A percentile compares a stretch with the other conserved stretches of the same genome.
Conservation (phyloP, 305 asterid genomes). For the Fraxinus dipetala region DNA sequence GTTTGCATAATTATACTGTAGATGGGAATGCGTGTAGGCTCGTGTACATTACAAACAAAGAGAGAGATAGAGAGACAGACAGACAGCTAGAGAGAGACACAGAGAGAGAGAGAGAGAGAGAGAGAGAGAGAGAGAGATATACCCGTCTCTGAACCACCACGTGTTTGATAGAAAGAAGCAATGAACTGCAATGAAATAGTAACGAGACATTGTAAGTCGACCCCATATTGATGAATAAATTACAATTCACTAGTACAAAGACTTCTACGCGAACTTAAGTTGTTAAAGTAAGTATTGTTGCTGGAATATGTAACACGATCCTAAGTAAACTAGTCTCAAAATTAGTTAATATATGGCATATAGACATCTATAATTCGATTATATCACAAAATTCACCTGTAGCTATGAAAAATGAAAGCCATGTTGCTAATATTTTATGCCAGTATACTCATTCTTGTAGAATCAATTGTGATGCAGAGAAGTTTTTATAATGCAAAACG, state of each 20-base stretch:
- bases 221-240: background rate
- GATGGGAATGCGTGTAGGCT: background rate
- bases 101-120: constrained; percentile 24
- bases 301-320: background rate
- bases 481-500: background rate
- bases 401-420: background rate
- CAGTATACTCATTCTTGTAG: background rate
- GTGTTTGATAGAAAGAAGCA: constrained; percentile 93
- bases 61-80: background rate
- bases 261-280: background rate
- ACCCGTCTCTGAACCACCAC: constrained; percentile 96
- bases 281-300: background rate
- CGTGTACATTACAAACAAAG: background rate
- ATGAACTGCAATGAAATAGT: constrained; percentile 59
- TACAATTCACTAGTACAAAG: background rate
- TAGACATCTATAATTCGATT: background rate
- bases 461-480: background rate
- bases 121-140: constrained; percentile 27
- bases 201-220: constrained; percentile 23
- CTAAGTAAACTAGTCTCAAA: background rate
- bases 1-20: background rate
- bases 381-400: background rate
- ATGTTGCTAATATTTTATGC: background rate
- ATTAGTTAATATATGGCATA: background rate
- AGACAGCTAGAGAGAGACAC: too few species aligned